Evolutionary conservation across 345 rosid species (phyloP).

Genomic region (Diplotaxis tenuifolia): DNA sequence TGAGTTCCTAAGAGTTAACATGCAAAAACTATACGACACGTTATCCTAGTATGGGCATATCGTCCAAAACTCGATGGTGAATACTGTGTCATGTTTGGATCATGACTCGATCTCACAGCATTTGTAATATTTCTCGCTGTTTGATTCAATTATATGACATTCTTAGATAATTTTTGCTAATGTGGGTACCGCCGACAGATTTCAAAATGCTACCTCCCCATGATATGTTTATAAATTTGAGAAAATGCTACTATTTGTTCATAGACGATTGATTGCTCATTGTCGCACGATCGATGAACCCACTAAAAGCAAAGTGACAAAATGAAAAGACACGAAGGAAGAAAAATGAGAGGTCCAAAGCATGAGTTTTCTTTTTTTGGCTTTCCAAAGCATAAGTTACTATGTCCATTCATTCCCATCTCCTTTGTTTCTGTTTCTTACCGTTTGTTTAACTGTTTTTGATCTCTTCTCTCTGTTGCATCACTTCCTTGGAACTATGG

Average conservation of each 20-base stretch:
- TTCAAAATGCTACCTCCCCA: neutral
- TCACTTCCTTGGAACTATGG: slow-evolving; percentile 31
- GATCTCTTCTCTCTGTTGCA: slow-evolving; percentile 20
- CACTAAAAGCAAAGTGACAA: slow-evolving; percentile 25
- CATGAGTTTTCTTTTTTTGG: no score
- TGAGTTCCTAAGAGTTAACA: neutral
- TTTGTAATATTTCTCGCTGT: neutral
- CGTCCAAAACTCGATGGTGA: neutral
- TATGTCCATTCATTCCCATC: slow-evolving; percentile 30
- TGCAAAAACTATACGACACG: neutral
- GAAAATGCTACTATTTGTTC: neutral
- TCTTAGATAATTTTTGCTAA: neutral
- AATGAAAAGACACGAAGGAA: slow-evolving; percentile 22
- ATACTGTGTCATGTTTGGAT: neutral
- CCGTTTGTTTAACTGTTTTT: slow-evolving; percentile 33
- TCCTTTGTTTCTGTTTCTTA: slow-evolving; percentile 31
- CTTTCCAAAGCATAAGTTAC: no score
- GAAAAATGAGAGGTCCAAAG: slow-evolving; percentile 36
- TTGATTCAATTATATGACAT: neutral
- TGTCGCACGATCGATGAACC: slow-evolving; percentile 25
- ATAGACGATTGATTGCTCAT: slow-evolving; percentile 21
- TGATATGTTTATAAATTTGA: neutral
- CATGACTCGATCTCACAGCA: neutral
- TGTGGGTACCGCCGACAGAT: neutral
- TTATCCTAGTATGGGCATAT: neutral